phyloP scores from a whole-genome alignment of 129 eudicot genomes.

The Calendula officinalis region DNA sequence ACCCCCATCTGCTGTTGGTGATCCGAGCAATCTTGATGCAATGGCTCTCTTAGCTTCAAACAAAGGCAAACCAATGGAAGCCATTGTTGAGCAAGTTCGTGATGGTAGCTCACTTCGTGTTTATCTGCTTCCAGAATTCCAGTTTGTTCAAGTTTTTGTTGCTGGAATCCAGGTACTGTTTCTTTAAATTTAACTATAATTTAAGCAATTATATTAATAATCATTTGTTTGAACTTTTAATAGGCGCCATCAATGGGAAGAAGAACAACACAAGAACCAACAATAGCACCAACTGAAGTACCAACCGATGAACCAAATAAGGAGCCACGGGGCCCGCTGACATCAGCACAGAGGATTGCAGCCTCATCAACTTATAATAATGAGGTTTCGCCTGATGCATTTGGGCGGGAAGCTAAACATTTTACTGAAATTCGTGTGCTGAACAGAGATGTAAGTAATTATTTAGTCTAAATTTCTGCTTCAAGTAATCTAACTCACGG shows the following conservation, averaged over 20 bases:
- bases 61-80: slow-evolving; percentile 76
- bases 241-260: slow-evolving; percentile 94
- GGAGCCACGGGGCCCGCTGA: slow-evolving; percentile 54
- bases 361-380: slow-evolving; percentile 37
- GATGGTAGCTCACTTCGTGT: slow-evolving; percentile 93
- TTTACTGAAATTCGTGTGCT: slow-evolving; percentile 80
- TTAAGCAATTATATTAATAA: neutral
- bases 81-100: slow-evolving; percentile 88
- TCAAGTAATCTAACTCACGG: too few species aligned
- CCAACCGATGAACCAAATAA: slow-evolving; percentile 56
- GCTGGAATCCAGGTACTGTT: slow-evolving; percentile 72
- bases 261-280: slow-evolving; percentile 49
- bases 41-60: slow-evolving; percentile 53
- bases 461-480: neutral
- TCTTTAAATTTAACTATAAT: neutral
- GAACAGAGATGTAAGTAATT: slow-evolving; percentile 70
- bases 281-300: slow-evolving; percentile 27
- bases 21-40: slow-evolving; percentile 66
- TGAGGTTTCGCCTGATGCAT: slow-evolving; percentile 79
- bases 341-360: slow-evolving; percentile 78
- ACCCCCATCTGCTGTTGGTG: slow-evolving; percentile 90
- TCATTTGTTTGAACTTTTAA: neutral
- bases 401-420: slow-evolving; percentile 82
- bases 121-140: slow-evolving; percentile 82
- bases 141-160: slow-evolving; percentile 83